Evolutionary conservation across 1,284 basidiomycete genomes (phyloP), one percentile per base, ranked within the genome.

Genomic region (Lentinula novae-zelandiae): DNA sequence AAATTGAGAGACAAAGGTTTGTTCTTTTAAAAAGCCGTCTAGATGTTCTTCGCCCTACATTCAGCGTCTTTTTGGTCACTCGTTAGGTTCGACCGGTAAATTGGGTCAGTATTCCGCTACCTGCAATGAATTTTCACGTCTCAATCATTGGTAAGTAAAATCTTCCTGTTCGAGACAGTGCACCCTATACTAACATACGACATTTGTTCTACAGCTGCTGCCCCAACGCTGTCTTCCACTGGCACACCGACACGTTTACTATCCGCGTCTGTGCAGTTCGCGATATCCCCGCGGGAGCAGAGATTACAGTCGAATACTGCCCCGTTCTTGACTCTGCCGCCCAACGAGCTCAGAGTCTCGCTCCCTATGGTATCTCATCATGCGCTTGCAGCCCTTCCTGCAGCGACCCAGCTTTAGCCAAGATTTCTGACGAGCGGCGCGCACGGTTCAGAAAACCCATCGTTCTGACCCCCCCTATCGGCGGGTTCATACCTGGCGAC

Each of bases 271-370:
- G 58, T 33, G 73, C 74, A 0, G 46, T 62, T 8, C 64, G 68
- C 3, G 64, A 70, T 40, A 73, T 77, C 58, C 67, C 70, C 20
- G 64, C 60, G 0, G 73, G 71, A 6, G 73, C 75, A 49, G 72
- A 77, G 60, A 61, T 76, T 54, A 67, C 72, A 33, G 67, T 69
- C 48, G 55, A 58, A 7, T 76, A 76, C 63, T 63, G 57, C 39
- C 42, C 39, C 10, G 42, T 60, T 7, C 20, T 60, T 0, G 8
- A 27, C 1, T 40, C 67, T 13, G 53, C 61, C 0, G 63, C 63
- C 7, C 39, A 65, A 39, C 71, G 75, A 34, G 64, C 66, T 27
- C 50, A 56, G 31, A 44, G 42, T 1, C 68, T 77, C 36, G 60
- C 52, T 7, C 63, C 65, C 1, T 73, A 75, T 58, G 68, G 64